These are phyloP conservation scores for Camptophora hylomeconis DNA, from an alignment of 2,329 filamentous ascomycete species.

Conservation along the genomic window DNA sequence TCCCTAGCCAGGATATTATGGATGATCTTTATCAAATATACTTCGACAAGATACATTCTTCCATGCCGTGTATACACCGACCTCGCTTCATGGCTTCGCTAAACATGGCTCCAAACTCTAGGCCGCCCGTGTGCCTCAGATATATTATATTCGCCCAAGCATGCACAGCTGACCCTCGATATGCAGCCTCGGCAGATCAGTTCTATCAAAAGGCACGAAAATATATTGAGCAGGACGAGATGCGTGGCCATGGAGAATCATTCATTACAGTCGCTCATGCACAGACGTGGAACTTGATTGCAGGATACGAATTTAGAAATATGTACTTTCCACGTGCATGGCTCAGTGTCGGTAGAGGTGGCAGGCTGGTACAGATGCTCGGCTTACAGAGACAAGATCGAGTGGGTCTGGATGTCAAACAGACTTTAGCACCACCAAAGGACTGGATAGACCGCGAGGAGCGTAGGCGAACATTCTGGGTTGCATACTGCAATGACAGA, in stretches of 20 bases:
- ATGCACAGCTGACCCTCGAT: conserved; percentile 75
- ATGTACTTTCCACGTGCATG: conserved; percentile 96
- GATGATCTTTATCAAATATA: conserved; percentile 83
- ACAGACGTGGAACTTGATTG: conserved; percentile 69
- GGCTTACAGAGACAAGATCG: conserved; percentile 81
- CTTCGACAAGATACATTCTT: conserved; percentile 81
- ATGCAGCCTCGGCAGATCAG: conserved; percentile 62
- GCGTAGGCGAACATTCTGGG: conserved; percentile 84
- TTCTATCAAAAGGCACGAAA: conserved; percentile 86
- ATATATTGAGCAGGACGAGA: conserved; percentile 77
- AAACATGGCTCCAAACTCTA: conserved; percentile 73
- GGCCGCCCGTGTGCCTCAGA: conserved; percentile 74
- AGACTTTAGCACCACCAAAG: conserved; percentile 69
- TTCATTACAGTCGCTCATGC: conserved; percentile 77
- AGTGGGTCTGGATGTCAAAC: conserved; percentile 74
- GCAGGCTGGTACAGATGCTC: conserved; percentile 82
- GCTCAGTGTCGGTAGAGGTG: conserved; percentile 75
- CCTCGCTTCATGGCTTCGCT: conserved; percentile 78
- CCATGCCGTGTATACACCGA: conserved; percentile 77
- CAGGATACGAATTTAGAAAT: conserved; percentile 86
- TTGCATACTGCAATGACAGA: conserved; percentile 78
- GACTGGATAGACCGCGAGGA: conserved; percentile 95
- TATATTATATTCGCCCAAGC: conserved; percentile 96
- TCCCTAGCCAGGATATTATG: conserved; percentile 67
- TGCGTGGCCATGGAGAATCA: conserved; percentile 82